Percentiles rank a stretch among this genome's conserved stretches.
These are phyloP conservation scores for Yamadazyma taylorii DNA, from an alignment of 1,139 yeast genomes.

Conservation along the genomic window DNA sequence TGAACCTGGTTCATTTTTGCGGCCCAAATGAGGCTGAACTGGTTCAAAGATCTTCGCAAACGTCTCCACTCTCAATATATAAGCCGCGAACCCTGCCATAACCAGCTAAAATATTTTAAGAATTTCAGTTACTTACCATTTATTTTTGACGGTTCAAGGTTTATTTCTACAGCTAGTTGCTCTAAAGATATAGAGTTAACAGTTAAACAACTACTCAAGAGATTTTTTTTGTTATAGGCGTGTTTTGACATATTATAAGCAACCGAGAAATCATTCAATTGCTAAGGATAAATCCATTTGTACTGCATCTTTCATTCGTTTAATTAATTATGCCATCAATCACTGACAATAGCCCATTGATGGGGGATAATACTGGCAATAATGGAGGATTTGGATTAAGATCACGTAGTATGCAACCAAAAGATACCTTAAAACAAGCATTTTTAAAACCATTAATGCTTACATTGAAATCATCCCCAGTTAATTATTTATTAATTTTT, in stretches of 20 bases:
- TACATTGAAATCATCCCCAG: slow-evolving; percentile 65
- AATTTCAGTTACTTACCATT: no score
- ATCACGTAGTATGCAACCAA: not conserved
- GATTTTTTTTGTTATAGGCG: no score
- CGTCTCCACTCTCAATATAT: not conserved
- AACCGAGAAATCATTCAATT: no score
- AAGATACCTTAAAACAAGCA: slow-evolving; percentile 1
- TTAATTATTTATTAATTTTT: slow-evolving; percentile 72
- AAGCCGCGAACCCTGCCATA: not conserved
- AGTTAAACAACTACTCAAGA: no score
- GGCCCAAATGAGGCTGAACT: not conserved
- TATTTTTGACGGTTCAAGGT: no score
- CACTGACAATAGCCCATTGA: slow-evolving; percentile 1
- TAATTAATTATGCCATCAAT: not conserved
- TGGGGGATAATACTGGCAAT: slow-evolving; percentile 1
- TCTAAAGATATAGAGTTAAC: no score
- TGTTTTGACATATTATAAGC: no score
- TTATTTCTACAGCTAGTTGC: no score
- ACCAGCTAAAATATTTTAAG: not conserved
- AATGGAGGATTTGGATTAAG: not conserved
- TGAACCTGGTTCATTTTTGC: not conserved
- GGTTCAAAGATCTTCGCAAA: not conserved
- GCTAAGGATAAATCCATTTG: no score
- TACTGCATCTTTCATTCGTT: no score
- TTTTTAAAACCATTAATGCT: slow-evolving; percentile 15